These are phyloP conservation scores for Russula vinacea DNA, from an alignment of 768 basidiomycete species.

Conservation along the genomic window DNA sequence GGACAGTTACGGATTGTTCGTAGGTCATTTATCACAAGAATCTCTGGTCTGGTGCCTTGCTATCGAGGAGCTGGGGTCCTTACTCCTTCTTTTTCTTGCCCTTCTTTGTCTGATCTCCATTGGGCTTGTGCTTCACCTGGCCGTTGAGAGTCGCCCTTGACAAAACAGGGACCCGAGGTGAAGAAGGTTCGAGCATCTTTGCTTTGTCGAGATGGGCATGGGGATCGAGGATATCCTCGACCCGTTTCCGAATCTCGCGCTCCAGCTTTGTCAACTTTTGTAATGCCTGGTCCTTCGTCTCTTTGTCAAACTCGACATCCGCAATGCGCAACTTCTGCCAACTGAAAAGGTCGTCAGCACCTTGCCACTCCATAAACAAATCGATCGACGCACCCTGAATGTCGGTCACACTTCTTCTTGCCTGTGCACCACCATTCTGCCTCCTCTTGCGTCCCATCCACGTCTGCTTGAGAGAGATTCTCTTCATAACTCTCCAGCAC, in stretches of 20 bases:
- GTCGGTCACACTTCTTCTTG: constrained; percentile 72
- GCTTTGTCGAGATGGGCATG: constrained; percentile 22
- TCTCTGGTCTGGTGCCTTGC: not conserved
- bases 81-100: constrained; percentile 30
- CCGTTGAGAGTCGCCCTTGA: constrained; percentile 35
- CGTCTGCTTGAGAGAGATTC: constrained; percentile 42
- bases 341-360: constrained; percentile 39
- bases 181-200: constrained; percentile 13
- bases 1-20: constrained; percentile 27
- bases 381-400: constrained; percentile 57
- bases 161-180: constrained; percentile 30
- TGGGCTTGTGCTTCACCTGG: constrained; percentile 30
- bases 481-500: constrained; percentile 67
- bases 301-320: constrained; percentile 73
- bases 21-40: constrained; percentile 13
- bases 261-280: constrained; percentile 67
- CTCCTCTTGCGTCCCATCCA: constrained; percentile 37
- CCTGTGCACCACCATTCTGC: constrained; percentile 79
- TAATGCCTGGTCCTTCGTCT: constrained; percentile 66
- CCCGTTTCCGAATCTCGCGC: constrained; percentile 71
- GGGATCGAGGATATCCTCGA: constrained; percentile 61
- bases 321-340: constrained; percentile 77
- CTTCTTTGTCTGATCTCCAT: constrained; percentile 29
- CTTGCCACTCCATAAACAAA: not conserved
- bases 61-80: constrained; percentile 1